Evolutionary conservation across 371 early-diverging fungal genomes (phyloP).

Genomic region (Syncephalastrum racemosum): DNA sequence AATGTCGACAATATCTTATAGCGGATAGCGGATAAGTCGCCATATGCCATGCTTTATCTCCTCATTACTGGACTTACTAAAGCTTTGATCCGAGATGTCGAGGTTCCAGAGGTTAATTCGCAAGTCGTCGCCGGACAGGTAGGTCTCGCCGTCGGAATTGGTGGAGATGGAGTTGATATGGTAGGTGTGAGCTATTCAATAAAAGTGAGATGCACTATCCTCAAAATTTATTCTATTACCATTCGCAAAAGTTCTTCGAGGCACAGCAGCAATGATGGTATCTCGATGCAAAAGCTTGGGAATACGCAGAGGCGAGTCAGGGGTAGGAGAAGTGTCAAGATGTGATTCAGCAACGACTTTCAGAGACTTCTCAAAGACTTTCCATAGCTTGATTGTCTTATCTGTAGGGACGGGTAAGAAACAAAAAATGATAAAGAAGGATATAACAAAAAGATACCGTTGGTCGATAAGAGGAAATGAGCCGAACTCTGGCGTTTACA

Average conservation of each 20-base stretch:
- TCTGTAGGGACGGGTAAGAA: slow-evolving; percentile 52
- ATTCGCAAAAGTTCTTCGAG: slow-evolving; percentile 94
- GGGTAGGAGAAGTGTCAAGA: slow-evolving; percentile 57
- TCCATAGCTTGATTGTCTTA: slow-evolving; percentile 99
- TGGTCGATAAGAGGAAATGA: slow-evolving; percentile 96
- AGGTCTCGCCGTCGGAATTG: slow-evolving; percentile 96
- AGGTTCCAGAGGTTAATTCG: slow-evolving; percentile 99
- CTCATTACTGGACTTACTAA: slow-evolving; percentile 63
- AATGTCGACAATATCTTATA: slow-evolving; percentile 96
- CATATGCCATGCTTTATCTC: not conserved
- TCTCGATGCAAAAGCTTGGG: slow-evolving; percentile 93
- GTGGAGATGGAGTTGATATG: slow-evolving; percentile 99
- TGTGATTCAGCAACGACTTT: slow-evolving; percentile 91
- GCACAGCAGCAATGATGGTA: slow-evolving; percentile 92
- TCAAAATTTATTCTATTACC: slow-evolving; percentile 18
- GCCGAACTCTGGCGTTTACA: slow-evolving; percentile 92
- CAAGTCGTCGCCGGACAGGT: slow-evolving; percentile 97
- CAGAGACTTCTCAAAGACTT: slow-evolving; percentile 94
- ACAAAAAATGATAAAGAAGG: not conserved
- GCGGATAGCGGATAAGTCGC: not conserved
- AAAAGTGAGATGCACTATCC: not conserved
- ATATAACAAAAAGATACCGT: slow-evolving; percentile 64
- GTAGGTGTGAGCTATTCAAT: slow-evolving; percentile 87
- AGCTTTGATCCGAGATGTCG: slow-evolving; percentile 94
- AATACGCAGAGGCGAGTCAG: slow-evolving; percentile 58